These are phyloP conservation scores for Globisporangium polare DNA, from an alignment of 352 stramenopile genomes.

Conservation along the genomic window DNA sequence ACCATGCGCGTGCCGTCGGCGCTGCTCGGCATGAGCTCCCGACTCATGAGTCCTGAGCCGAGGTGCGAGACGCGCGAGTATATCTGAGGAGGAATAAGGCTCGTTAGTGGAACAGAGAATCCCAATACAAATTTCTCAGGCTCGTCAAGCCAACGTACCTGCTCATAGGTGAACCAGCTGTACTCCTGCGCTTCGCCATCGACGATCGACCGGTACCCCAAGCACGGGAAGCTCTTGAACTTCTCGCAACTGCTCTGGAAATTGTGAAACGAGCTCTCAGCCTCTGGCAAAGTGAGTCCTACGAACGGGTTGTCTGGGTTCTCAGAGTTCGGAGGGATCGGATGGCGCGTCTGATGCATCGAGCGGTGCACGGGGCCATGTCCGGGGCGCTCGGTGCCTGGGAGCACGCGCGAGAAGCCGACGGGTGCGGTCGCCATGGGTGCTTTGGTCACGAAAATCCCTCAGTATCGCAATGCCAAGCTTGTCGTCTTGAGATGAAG, in stretches of 20 bases:
- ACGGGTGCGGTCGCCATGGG: constrained; percentile 33
- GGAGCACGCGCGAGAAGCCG: constrained; percentile 38
- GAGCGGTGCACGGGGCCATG: constrained; percentile 48
- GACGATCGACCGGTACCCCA: constrained; percentile 40
- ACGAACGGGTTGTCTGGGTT: constrained; percentile 34
- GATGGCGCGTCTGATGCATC: constrained; percentile 18
- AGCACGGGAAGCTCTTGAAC: constrained; percentile 28
- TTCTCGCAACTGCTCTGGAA: constrained; percentile 30
- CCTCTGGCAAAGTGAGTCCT: constrained; percentile 32
- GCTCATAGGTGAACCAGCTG: constrained; percentile 55
- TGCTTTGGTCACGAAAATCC: background rate
- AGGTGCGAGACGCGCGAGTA: constrained; percentile 29
- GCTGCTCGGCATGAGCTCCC: constrained; percentile 34
- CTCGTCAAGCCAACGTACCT: constrained; percentile 14
- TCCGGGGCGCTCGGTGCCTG: constrained; percentile 35
- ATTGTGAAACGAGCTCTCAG: constrained; percentile 45
- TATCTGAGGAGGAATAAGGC: constrained; percentile 8
- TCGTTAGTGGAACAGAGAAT: background rate
- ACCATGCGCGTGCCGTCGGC: constrained; percentile 43
- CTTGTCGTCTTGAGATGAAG: background rate
- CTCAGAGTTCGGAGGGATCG: constrained; percentile 28
- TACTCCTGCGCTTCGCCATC: constrained; percentile 28
- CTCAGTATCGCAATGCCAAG: background rate
- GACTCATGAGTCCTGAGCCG: constrained; percentile 40
- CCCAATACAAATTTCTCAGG: background rate